Percentiles rank a stretch among this genome's conserved stretches.
phyloP scores from a whole-genome alignment of 2,329 filamentous ascomycete species.

The Colletotrichum australisinense region DNA sequence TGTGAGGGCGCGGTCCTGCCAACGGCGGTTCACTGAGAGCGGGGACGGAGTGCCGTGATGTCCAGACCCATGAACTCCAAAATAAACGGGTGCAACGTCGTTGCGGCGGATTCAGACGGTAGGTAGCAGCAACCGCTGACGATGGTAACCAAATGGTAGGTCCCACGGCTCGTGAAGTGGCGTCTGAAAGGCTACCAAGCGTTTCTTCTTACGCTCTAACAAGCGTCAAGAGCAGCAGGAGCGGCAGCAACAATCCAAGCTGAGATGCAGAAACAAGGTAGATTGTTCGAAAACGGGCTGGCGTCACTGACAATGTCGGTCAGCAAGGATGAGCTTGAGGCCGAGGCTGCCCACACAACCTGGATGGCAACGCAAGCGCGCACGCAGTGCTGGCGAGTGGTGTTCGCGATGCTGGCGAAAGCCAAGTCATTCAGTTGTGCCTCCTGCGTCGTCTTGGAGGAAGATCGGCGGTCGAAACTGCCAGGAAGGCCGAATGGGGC shows the following conservation, averaged over 20 bases:
- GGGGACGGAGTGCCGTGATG: not conserved
- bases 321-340: not conserved
- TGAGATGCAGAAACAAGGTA: not conserved
- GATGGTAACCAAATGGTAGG: not conserved
- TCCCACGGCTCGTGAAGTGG: not conserved
- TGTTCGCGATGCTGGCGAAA: not conserved
- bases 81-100: not conserved
- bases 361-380: constrained; percentile 21
- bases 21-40: constrained; percentile 5
- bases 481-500: not conserved
- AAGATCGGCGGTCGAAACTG: not conserved
- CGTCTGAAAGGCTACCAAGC: not conserved
- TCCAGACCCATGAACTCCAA: not conserved
- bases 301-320: not conserved
- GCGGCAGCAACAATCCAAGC: not conserved
- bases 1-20: not conserved
- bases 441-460: not conserved
- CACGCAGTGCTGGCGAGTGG: constrained; percentile 4
- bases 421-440: not conserved
- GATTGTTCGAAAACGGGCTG: not conserved
- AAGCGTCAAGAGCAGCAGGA: not conserved
- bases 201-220: constrained; percentile 5
- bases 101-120: not conserved
- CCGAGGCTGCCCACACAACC: constrained; percentile 19
- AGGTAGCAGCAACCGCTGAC: not conserved